These are phyloP conservation scores for Russula olivacea DNA, from an alignment of 768 basidiomycete genomes.

Conservation along the genomic window DNA sequence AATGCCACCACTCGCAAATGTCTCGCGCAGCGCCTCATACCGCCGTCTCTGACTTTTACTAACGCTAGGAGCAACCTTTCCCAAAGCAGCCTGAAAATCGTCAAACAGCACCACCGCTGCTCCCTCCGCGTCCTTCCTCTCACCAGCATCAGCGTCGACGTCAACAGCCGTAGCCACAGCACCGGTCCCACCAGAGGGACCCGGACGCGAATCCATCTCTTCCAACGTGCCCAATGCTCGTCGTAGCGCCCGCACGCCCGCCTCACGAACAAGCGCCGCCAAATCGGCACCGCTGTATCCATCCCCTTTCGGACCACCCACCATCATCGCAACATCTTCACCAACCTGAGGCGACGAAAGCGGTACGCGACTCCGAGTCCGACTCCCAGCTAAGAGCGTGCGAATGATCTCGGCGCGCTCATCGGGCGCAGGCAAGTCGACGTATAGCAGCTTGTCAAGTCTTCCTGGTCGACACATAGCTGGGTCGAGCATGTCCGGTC, in stretches of 20 bases:
- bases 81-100: slow-evolving; percentile 71
- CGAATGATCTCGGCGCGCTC: slow-evolving; percentile 83
- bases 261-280: slow-evolving; percentile 82
- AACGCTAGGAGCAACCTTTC: slow-evolving; percentile 85
- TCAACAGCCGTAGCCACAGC: neutral
- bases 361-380: slow-evolving; percentile 54
- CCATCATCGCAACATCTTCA: slow-evolving; percentile 34
- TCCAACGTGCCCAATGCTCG: slow-evolving; percentile 64
- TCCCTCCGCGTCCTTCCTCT: slow-evolving; percentile 27
- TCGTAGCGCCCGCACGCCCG: slow-evolving; percentile 78
- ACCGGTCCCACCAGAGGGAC: neutral
- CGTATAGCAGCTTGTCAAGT: slow-evolving; percentile 89
- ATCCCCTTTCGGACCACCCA: slow-evolving; percentile 62
- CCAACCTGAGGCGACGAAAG: slow-evolving; percentile 32
- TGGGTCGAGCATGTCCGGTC: slow-evolving; percentile 96
- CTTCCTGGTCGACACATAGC: slow-evolving; percentile 97
- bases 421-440: slow-evolving; percentile 67
- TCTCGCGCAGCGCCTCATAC: slow-evolving; percentile 75
- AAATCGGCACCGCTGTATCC: slow-evolving; percentile 93
- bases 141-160: neutral
- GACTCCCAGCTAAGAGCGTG: slow-evolving; percentile 51
- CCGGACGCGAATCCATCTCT: slow-evolving; percentile 39
- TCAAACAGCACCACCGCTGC: slow-evolving; percentile 51
- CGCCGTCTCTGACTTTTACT: slow-evolving; percentile 69
- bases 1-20: slow-evolving; percentile 76